These are phyloP conservation scores for Cladosporium sp. DNA, from an alignment of 2,329 filamentous ascomycete species.

Conservation along the genomic window DNA sequence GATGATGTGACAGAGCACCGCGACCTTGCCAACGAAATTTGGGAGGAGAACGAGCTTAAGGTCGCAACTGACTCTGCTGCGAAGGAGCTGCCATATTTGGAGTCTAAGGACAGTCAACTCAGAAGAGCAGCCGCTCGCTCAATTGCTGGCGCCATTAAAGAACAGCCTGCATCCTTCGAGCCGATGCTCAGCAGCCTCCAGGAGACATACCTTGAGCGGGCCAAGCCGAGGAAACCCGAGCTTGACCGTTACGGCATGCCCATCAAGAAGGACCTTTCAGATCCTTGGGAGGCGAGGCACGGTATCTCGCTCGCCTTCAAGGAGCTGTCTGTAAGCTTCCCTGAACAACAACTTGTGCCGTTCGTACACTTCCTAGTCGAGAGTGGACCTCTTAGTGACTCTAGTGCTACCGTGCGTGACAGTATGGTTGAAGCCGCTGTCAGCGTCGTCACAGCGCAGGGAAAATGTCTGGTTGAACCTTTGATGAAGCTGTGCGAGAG, in stretches of 20 bases:
- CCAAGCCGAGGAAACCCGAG: conserved; percentile 78
- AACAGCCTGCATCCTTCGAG: conserved; percentile 60
- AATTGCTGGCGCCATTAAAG: conserved; percentile 70
- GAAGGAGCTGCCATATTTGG: conserved; percentile 71
- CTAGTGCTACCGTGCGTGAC: conserved; percentile 71
- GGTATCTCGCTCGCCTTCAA: conserved; percentile 86
- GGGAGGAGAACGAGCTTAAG: conserved; percentile 87
- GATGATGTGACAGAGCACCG: conserved; percentile 87
- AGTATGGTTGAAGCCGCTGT: conserved; percentile 93
- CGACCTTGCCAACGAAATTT: conserved; percentile 81
- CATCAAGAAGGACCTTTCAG: conserved; percentile 79
- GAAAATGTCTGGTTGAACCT: conserved; percentile 78
- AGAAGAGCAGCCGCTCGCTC: conserved; percentile 80
- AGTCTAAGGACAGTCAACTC: conserved; percentile 77
- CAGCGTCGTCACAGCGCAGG: conserved; percentile 75
- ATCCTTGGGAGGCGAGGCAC: conserved; percentile 89
- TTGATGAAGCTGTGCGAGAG: conserved; percentile 91
- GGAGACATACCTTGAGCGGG: conserved; percentile 71
- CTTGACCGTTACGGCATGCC: conserved; percentile 95
- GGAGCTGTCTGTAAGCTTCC: conserved; percentile 72
- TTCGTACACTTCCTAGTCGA: conserved; percentile 87
- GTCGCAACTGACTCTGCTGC: conserved; percentile 63
- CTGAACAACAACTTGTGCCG: conserved; percentile 66
- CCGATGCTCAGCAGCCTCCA: conserved; percentile 66
- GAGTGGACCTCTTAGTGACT: conserved; percentile 82